Evolutionary conservation across 495 filamentous ascomycete genomes (phyloP), one percentile per base, ranked within the genome.

Genomic region (Lichenothelia convexa): DNA sequence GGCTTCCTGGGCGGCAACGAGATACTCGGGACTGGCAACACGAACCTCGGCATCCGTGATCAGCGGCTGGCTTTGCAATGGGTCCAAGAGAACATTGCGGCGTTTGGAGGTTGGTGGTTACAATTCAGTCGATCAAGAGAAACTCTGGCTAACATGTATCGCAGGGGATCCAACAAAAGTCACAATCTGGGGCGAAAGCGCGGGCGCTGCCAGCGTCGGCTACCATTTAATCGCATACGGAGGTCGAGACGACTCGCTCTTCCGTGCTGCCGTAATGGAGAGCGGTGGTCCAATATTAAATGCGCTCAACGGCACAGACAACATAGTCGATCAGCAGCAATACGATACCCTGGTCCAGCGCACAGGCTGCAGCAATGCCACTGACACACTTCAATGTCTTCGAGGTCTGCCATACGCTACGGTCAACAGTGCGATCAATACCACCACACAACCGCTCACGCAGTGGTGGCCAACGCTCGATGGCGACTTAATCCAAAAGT

Each of bases 51-150:
- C 16, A 51, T 74, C 4, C 47, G 60, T 19, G 73, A 76, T 42
- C 71, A 76, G 42, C 54, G 71, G 15, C 48, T 74, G 13, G 71
- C 68, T 0, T 48, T 78, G 22, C 62, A 71, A 16, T 78, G 72
- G 73, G 50, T 76, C 3, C 55, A 65, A 23, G 65, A 60, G 45
- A 60, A 60, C 39, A 55, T 60, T 24, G 48, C 12, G 4, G 54
- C 53, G 12, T 60, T 60, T 44, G 55, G 56, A 12, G 56, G 55
- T 44, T 40, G 21, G 46, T 43, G n/a, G n/a, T n/a, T n/a, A n/a
- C 9, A 29, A 20, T 30, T 30, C 24, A 6, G 23, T 1, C 18
- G 27, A n/a, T 27, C 20, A 33, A 1, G 2, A 13, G n/a, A 1
- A 29, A 13, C 1, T 2, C 1, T 11, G 24, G 24, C 24, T 29